Evolutionary conservation across 1,284 basidiomycete species (phyloP).

Genomic region (Trametes polyzona): DNA sequence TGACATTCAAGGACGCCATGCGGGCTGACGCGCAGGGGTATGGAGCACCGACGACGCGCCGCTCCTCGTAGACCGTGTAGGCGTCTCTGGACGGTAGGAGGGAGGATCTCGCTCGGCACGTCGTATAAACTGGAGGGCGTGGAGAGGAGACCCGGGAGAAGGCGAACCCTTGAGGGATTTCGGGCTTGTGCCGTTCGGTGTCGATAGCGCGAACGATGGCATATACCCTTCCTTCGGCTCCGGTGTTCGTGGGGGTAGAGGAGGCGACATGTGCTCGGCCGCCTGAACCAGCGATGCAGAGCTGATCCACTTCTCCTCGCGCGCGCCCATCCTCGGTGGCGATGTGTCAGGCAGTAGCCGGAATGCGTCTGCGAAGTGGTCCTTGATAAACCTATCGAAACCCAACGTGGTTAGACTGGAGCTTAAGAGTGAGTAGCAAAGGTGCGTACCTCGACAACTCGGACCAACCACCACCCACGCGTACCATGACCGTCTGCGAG

Average conservation of each 20-base stretch:
- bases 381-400: conserved; percentile 75
- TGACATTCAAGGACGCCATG: conserved; percentile 35
- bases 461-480: conserved; percentile 93
- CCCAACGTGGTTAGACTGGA: conserved; percentile 1
- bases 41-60: conserved; percentile 25
- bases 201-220: conserved; percentile 54
- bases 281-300: conserved; percentile 70
- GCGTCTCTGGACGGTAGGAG: conserved; percentile 45
- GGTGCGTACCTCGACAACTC: conserved; percentile 81
- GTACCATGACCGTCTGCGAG: conserved; percentile 94
- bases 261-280: conserved; percentile 45
- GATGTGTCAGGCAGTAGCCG: conserved; percentile 61
- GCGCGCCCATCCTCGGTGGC: conserved; percentile 52
- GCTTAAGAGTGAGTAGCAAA: background rate
- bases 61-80: conserved; percentile 42
- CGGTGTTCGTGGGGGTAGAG: conserved; percentile 62
- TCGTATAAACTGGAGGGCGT: conserved; percentile 60
- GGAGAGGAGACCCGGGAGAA: conserved; percentile 55
- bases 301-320: conserved; percentile 81
- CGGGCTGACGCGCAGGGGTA: conserved; percentile 32
- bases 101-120: conserved; percentile 49
- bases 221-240: conserved; percentile 56
- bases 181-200: conserved; percentile 50
- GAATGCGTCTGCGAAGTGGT: conserved; percentile 84
- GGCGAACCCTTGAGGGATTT: conserved; percentile 48